Base-by-base conservation (phyloP, 768 basidiomycete genomes). In the Pulveroboletus sp. region DNA sequence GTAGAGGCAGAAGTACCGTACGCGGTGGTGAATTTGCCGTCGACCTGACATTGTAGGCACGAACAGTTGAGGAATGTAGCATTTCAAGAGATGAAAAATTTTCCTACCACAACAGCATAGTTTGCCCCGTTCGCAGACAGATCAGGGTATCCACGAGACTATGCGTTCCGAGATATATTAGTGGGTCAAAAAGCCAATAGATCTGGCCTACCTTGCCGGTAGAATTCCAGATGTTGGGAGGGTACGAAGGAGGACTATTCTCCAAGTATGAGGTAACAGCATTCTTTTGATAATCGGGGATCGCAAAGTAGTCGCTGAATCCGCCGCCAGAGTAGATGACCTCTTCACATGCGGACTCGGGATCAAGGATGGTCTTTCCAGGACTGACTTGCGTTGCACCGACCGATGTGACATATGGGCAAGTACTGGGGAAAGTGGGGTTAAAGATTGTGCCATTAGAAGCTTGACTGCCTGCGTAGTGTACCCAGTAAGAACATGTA, bases 271-370 rank as follows among this genome's bases (percentile, higher is more conserved):
- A 53, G 1, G 59, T 47, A 14, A 85, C 82, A 16, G 73, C 72
- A 2, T 62, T 49, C 40, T 58, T 59, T 56, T 85, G 83, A 56
- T 84, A 86, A 1, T 68, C 61, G 17, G 82, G 82, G 2, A 65
- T 68, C 5, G 72, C 50, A 56, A 86, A 85, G 60, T 78, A 77
- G 53, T 75, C 71, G 49, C 69, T 75, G 57, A 81, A 81, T 43
- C 79, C 80, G 38, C 79, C 79, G 19, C 79, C 69, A 14, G 77
- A 75, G 52, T 72, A 71, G 21, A 79, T 78, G 6, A 72, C 67
- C 51, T 70, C 55, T 49, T 74, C 68, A 45, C 77, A 79, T 1
- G 77, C 77, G 19, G 61, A 60, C 61, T 80, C 78, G 5, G 66
- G 64, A 29, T 78, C 75, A 25, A 57, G 59, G 0, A 80, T 71